A percentile compares a stretch with the other conserved stretches of the same genome.
Evolutionary conservation across 257 asterid species (phyloP).

Genomic region (Solanum chmielewskii): DNA sequence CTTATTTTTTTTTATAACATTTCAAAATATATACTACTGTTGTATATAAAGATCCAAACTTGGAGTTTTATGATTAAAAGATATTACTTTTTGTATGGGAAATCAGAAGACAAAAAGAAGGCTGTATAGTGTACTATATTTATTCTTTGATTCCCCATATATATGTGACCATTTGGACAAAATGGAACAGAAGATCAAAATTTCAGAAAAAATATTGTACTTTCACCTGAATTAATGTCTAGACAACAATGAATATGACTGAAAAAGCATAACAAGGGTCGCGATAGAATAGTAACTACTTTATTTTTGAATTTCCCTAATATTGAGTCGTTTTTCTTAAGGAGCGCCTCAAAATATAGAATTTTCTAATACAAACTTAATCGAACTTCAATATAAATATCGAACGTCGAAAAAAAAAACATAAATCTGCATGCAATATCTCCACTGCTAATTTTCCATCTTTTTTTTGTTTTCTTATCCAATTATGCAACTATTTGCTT

Average conservation of each 20-base stretch:
- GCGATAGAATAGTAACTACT: no score
- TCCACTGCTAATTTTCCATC: neutral
- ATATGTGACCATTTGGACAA: neutral
- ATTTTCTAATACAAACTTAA: no score
- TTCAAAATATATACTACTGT: neutral
- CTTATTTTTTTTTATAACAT: neutral
- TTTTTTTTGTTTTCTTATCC: neutral
- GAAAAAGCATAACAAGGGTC: neutral
- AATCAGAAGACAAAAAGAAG: neutral
- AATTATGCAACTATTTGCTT: neutral
- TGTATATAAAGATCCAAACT: neutral
- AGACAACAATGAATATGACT: neutral
- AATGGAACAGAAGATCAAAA: neutral
- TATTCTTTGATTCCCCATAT: neutral
- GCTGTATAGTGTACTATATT: neutral
- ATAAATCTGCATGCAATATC: neutral
- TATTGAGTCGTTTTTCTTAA: no score
- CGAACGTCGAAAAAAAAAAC: neutral
- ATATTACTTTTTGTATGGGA: neutral
- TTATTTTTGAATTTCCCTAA: no score
- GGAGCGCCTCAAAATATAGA: no score
- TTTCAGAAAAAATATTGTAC: neutral
- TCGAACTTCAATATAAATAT: no score
- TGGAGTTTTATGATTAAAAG: neutral
- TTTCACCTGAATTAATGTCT: neutral